Evolutionary conservation across 192 early-diverging fungal species (phyloP).

Genomic region (Geranomyces michiganensis): DNA sequence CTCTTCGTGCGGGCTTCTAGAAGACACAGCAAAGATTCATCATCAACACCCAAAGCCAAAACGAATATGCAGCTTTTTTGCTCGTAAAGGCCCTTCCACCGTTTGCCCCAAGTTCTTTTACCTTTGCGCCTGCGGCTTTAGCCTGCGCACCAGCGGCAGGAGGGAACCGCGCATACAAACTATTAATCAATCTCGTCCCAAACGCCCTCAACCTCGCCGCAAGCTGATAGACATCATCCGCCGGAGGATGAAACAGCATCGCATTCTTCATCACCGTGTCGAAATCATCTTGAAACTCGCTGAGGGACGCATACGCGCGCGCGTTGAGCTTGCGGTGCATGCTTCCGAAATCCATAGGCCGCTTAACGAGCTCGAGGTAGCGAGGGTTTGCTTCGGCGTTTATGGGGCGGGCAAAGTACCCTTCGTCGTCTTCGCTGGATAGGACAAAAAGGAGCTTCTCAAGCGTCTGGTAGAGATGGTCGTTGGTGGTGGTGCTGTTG

Average conservation of each 20-base stretch:
- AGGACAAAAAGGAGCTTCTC: constrained; percentile 29
- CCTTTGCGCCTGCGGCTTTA: no score
- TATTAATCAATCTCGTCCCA: constrained; percentile 31
- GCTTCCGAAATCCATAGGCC: constrained; percentile 20
- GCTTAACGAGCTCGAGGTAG: constrained; percentile 26
- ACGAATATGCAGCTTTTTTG: no score
- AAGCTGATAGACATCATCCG: constrained; percentile 3
- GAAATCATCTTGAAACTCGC: constrained; percentile 31
- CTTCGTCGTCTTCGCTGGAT: constrained; percentile 30
- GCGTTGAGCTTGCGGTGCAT: constrained; percentile 22
- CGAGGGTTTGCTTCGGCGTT: constrained; percentile 1
- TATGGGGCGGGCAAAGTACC: constrained; percentile 23
- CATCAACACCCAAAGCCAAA: no score
- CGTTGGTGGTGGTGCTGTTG: neutral
- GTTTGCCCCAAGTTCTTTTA: no score
- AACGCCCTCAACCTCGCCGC: constrained; percentile 10
- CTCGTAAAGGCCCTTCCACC: no score
- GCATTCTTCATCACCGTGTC: constrained; percentile 18
- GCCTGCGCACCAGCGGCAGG: neutral
- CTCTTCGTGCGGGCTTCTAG: neutral
- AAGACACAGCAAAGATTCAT: neutral
- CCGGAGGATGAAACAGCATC: constrained; percentile 2
- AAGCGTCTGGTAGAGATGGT: constrained; percentile 16
- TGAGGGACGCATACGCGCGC: constrained; percentile 8
- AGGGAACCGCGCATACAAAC: constrained; percentile 20